These are phyloP conservation scores for Ophiostoma montium DNA, from an alignment of 2,329 filamentous ascomycete species.

Conservation along the genomic window DNA sequence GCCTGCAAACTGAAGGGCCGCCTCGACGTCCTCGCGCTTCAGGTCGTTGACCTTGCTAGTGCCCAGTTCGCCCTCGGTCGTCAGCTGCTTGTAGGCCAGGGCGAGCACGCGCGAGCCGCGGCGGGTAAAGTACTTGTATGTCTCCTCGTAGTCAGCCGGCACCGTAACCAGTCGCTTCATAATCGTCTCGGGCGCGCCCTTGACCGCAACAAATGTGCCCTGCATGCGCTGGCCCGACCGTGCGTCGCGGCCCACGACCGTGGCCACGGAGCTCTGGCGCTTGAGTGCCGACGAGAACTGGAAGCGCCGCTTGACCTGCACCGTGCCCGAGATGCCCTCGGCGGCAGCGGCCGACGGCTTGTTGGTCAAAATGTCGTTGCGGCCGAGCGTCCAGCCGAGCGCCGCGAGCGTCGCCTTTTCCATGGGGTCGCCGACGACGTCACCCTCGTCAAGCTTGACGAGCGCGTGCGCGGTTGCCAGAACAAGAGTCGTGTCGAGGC, in stretches of 20 bases:
- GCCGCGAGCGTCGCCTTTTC: slow-evolving; percentile 88
- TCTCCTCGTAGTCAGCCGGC: slow-evolving; percentile 87
- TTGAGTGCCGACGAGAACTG: slow-evolving; percentile 96
- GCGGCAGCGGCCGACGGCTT: slow-evolving; percentile 38
- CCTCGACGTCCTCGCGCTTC: slow-evolving; percentile 84
- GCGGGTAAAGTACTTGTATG: slow-evolving; percentile 93
- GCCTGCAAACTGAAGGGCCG: slow-evolving; percentile 73
- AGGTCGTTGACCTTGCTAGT: slow-evolving; percentile 81
- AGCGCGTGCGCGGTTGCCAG: slow-evolving; percentile 90
- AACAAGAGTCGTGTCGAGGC: slow-evolving; percentile 76
- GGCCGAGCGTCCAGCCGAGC: slow-evolving; percentile 84
- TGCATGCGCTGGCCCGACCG: slow-evolving; percentile 62
- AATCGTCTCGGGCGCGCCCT: slow-evolving; percentile 95
- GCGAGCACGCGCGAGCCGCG: slow-evolving; percentile 90
- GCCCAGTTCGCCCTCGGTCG: slow-evolving; percentile 66
- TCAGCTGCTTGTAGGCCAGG: slow-evolving; percentile 85
- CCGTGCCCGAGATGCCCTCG: slow-evolving; percentile 50
- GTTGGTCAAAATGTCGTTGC: slow-evolving; percentile 68
- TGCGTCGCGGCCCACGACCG: slow-evolving; percentile 57
- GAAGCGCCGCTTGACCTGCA: slow-evolving; percentile 93
- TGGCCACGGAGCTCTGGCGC: slow-evolving; percentile 87
- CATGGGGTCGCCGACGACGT: slow-evolving; percentile 97
- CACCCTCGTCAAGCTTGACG: slow-evolving; percentile 91
- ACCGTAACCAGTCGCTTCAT: slow-evolving; percentile 77
- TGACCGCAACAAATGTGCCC: slow-evolving; percentile 87